Evolutionary conservation across 2,329 filamentous ascomycete species (phyloP), one percentile per base, ranked within the genome.

Genomic region (Pezicula radicicola): DNA sequence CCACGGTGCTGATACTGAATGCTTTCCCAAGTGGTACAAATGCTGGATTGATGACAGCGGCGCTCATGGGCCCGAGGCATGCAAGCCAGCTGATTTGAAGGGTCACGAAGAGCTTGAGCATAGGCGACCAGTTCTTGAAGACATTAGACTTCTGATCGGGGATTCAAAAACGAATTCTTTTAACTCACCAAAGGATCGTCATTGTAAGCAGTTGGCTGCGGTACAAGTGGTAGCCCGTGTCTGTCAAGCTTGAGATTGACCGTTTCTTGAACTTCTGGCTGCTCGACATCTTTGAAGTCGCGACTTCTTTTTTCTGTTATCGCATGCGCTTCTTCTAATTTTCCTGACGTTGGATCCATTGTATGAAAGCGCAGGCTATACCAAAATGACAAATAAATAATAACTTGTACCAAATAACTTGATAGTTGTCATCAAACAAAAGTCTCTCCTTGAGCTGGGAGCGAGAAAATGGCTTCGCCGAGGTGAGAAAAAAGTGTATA

Each of bases 11-110:
- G 45, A 66, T 66, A 27, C 59, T n/a, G 53, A 69, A 68, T 13
- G 63, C 59, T 33, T 60, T 58, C 16, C 59, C 60, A 1, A 69
- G 49, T 2, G 63, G 62, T 10, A 66, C 59, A 40, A 68, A 67
- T 4, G 66, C 68, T 6, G 68, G 64, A 52, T 68, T 69, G 53
- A 64, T 60, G 30, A 65, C 60, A 2, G 64, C 61, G 7, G 58
- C 51, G 19, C 56, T 56, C 52, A 68, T 57, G 3, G 62, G 64
- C 4, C 66, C 66, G 8, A 69, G 53, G 25, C 65, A 59, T 2
- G 68, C 62, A 1, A 70, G 60, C n/a, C 62, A 60, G 12, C 61
- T 63, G 49, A 66, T 62, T 55, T 70, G 68, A 3, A 68, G 40
- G 5, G 57, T 50, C 5, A 66, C 55, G 15, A 59, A 51, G 0